Evolutionary conservation across 371 early-diverging fungal species (phyloP).

Genomic region (Rhizopus sp.): DNA sequence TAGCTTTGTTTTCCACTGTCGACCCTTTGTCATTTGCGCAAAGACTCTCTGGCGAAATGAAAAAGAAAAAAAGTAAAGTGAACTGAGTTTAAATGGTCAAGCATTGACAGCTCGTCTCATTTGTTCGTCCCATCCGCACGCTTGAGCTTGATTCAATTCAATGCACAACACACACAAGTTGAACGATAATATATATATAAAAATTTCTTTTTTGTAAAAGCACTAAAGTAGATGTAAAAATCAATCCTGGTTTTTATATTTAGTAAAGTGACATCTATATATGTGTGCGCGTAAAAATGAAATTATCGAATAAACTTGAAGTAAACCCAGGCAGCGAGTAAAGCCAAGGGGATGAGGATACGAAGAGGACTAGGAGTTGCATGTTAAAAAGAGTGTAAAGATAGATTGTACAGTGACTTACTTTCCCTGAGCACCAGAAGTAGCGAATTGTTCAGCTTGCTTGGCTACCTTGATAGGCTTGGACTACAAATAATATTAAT

Average conservation of each 20-base stretch:
- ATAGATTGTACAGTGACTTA: constrained; percentile 25
- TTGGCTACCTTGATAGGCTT: constrained; percentile 32
- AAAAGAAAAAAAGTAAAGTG: not conserved
- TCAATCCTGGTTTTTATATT: not conserved
- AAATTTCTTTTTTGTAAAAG: too few species aligned
- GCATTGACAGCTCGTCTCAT: too few species aligned
- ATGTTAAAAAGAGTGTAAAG: not conserved
- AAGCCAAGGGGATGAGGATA: constrained; percentile 33
- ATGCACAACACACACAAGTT: too few species aligned
- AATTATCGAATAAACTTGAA: constrained; percentile 26
- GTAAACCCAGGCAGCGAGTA: constrained; percentile 31
- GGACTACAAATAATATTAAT: constrained; percentile 24
- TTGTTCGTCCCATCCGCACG: too few species aligned
- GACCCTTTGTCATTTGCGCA: constrained; percentile 6
- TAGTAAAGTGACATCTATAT: not conserved
- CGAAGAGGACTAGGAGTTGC: constrained; percentile 36
- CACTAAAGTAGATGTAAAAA: too few species aligned
- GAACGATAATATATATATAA: too few species aligned
- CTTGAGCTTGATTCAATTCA: too few species aligned
- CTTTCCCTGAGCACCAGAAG: constrained; percentile 47
- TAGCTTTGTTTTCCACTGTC: constrained; percentile 6
- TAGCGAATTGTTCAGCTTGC: constrained; percentile 10
- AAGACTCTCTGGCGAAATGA: not conserved
- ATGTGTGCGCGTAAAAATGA: not conserved
- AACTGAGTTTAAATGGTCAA: constrained; percentile 1